These are phyloP conservation scores for Babesia ovata DNA, from an alignment of 169 alveolate species.

Conservation along the genomic window DNA sequence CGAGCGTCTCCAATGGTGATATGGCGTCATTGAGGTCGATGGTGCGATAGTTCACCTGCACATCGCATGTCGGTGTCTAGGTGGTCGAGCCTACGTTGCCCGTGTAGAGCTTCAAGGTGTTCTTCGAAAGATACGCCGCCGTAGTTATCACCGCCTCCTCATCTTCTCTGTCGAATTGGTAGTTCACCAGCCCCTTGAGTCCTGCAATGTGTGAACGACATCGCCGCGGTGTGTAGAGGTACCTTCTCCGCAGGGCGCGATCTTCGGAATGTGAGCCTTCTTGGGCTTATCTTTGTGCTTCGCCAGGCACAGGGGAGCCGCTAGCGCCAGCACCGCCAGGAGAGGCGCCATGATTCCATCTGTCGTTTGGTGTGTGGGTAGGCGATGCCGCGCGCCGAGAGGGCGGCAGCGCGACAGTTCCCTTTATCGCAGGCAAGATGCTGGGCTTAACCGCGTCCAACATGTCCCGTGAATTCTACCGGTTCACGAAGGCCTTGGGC, in stretches of 20 bases:
- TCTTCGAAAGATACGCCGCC: slow-evolving; percentile 58
- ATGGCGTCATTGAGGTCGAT: slow-evolving; percentile 68
- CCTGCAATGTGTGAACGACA: slow-evolving; percentile 40
- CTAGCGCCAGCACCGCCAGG: not conserved
- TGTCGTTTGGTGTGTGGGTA: slow-evolving; percentile 25
- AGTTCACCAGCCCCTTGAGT: slow-evolving; percentile 46
- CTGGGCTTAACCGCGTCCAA: slow-evolving; percentile 70
- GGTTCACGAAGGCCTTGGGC: slow-evolving; percentile 89
- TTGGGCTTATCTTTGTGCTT: slow-evolving; percentile 5
- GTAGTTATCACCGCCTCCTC: slow-evolving; percentile 56
- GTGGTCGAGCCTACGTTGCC: slow-evolving; percentile 42
- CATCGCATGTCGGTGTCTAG: not conserved
- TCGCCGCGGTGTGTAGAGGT: slow-evolving; percentile 23
- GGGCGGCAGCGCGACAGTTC: not conserved
- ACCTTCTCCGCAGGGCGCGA: slow-evolving; percentile 40
- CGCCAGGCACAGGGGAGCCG: slow-evolving; percentile 15
- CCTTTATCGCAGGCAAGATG: slow-evolving; percentile 56
- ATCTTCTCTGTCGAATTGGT: slow-evolving; percentile 58
- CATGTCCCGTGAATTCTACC: slow-evolving; percentile 84
- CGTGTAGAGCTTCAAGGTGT: slow-evolving; percentile 53
- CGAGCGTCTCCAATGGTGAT: slow-evolving; percentile 74
- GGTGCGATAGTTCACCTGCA: slow-evolving; percentile 60
- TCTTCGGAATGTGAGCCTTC: not conserved
- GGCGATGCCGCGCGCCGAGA: slow-evolving; percentile 5
- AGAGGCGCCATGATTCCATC: slow-evolving; percentile 12